Evolutionary conservation across 2,329 filamentous ascomycete species (phyloP).

Genomic region (Penicillium sp.): DNA sequence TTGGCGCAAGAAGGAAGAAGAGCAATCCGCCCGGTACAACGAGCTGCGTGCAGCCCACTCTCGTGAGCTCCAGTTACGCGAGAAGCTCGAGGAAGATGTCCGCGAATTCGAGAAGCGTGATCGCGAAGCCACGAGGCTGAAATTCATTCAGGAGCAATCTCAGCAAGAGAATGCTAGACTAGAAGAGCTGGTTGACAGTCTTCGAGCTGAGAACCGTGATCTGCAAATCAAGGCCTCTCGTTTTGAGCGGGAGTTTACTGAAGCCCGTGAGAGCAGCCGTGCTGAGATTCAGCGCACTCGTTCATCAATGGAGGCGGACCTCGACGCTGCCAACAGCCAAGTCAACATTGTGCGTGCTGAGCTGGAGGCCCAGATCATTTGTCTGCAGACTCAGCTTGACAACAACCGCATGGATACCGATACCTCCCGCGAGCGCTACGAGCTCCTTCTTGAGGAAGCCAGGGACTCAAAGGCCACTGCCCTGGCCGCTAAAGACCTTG

Average conservation of each 20-base stretch:
- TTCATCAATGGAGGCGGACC: conserved; percentile 73
- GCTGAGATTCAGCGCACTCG: conserved; percentile 79
- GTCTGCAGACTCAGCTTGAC: conserved; percentile 72
- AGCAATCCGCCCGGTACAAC: conserved; percentile 55
- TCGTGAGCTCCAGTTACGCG: conserved; percentile 65
- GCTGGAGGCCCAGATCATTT: conserved; percentile 74
- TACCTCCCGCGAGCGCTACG: conserved; percentile 74
- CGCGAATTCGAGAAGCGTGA: conserved; percentile 66
- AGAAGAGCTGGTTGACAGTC: conserved; percentile 52
- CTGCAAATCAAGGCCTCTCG: conserved; percentile 67
- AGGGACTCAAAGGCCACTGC: conserved; percentile 65
- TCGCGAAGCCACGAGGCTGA: conserved; percentile 72
- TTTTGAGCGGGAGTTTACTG: conserved; percentile 78
- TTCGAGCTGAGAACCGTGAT: conserved; percentile 61
- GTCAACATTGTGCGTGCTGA: conserved; percentile 80
- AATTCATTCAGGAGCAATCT: conserved; percentile 70
- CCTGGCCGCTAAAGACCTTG: conserved; percentile 55
- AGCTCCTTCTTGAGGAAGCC: conserved; percentile 81
- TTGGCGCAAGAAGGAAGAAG: conserved; percentile 67
- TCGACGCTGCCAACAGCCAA: conserved; percentile 80
- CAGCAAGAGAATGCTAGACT: conserved; percentile 64
- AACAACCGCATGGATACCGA: conserved; percentile 76
- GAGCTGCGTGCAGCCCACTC: conserved; percentile 59
- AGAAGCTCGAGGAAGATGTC: conserved; percentile 61
- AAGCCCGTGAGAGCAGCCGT: conserved; percentile 75